These are phyloP conservation scores for Sporothrix humicola DNA, from an alignment of 2,329 filamentous ascomycete genomes.

Conservation along the genomic window DNA sequence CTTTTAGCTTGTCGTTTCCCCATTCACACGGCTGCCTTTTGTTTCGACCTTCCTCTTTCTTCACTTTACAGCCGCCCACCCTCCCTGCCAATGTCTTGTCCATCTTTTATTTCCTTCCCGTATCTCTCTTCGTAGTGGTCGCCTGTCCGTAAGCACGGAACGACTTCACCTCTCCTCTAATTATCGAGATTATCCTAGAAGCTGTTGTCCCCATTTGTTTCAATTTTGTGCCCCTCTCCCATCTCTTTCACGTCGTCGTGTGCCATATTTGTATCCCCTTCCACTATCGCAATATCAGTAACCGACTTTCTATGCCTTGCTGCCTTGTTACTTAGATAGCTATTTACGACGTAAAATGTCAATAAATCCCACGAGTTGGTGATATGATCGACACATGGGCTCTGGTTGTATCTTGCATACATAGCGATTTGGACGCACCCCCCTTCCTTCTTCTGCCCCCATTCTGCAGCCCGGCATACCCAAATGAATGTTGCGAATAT, in stretches of 20 bases:
- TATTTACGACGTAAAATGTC: no score
- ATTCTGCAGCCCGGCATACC: neutral
- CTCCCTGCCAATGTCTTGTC: neutral
- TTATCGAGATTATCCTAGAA: neutral
- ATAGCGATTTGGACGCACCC: neutral
- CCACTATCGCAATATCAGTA: neutral
- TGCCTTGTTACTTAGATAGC: neutral
- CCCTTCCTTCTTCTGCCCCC: neutral
- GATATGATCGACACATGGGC: slow-evolving; percentile 7
- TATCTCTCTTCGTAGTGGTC: slow-evolving; percentile 12
- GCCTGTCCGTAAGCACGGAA: slow-evolving; percentile 29
- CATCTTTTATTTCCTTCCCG: neutral
- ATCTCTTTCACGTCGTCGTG: no score
- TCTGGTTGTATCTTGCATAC: neutral
- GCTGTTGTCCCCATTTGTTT: neutral
- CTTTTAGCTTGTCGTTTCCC: neutral
- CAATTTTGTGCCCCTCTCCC: neutral
- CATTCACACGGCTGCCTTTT: neutral
- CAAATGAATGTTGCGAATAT: slow-evolving; percentile 18
- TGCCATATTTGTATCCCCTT: no score
- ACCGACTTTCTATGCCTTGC: neutral
- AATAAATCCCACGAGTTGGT: neutral
- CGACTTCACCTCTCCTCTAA: slow-evolving; percentile 8
- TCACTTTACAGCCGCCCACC: slow-evolving; percentile 1
- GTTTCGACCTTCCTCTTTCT: slow-evolving; percentile 24